Percentiles rank a stretch among this genome's conserved stretches.
phyloP scores from a whole-genome alignment of 2,329 filamentous ascomycete genomes.

The Aureobasidium mangrovei region DNA sequence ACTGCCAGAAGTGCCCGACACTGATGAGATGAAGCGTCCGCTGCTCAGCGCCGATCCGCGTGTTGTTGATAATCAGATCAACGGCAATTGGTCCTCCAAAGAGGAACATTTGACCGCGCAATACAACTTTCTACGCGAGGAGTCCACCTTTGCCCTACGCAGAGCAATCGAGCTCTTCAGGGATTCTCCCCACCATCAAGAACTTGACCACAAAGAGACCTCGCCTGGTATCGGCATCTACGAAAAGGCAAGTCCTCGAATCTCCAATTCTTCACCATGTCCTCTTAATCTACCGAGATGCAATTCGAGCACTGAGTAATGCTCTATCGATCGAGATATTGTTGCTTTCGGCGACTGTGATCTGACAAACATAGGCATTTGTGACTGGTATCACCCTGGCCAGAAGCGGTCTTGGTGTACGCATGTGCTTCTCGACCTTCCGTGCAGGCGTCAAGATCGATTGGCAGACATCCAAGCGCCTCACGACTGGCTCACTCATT shows the following conservation, averaged over 20 bases:
- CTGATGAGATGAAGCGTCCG: not conserved
- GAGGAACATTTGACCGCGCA: slow-evolving; percentile 62
- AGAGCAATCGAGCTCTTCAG: slow-evolving; percentile 53
- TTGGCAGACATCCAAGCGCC: slow-evolving; percentile 55
- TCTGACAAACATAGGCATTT: slow-evolving; percentile 45
- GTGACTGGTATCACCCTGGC: slow-evolving; percentile 58
- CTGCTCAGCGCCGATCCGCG: not conserved
- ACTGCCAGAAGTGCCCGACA: not conserved
- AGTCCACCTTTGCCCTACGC: slow-evolving; percentile 60
- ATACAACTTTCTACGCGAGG: slow-evolving; percentile 67
- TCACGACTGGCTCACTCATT: slow-evolving; percentile 47
- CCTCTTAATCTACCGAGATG: not conserved
- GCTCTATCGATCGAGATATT: too few relatives aligned
- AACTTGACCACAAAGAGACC: slow-evolving; percentile 38
- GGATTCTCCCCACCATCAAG: slow-evolving; percentile 45
- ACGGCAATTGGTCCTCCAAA: slow-evolving; percentile 50
- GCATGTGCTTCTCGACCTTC: slow-evolving; percentile 61
- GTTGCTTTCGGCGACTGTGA: too few relatives aligned
- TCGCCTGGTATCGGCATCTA: slow-evolving; percentile 51
- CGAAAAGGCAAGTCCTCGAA: slow-evolving; percentile 47
- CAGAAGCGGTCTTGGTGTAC: slow-evolving; percentile 53
- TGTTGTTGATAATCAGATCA: slow-evolving; percentile 40
- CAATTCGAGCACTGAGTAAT: not conserved
- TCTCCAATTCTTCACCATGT: not conserved
- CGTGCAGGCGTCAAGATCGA: slow-evolving; percentile 57